Base-by-base conservation (phyloP, 768 basidiomycete species). In the Tricholoma terreum region DNA sequence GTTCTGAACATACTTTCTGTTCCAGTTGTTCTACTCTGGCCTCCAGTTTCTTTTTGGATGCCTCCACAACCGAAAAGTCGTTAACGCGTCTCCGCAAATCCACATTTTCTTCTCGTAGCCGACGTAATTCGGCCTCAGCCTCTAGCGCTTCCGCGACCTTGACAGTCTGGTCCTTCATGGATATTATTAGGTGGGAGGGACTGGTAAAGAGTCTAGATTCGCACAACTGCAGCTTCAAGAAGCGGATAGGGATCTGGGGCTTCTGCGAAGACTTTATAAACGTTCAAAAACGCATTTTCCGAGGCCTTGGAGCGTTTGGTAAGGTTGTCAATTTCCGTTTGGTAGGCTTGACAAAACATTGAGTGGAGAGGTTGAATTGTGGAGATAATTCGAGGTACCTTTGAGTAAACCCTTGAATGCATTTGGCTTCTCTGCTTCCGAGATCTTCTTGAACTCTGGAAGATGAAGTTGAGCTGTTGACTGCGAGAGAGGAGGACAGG, bases 191-290 rank as follows among this genome's bases (percentile, higher is more conserved):
- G 19, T 40, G 9, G 42, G 42, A 19, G 9, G 10, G 2, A 7
- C 43, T 24, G 19, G 27, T 4, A 27, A 8, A 35, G 6, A 48
- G 21, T 22, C 3, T 17, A 24, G 6, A 17, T 6, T 24, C 63
- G 69, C 68, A 93, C 92, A 30, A 98, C 91, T 10, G 94, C 95
- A 11, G 87, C 92, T 67, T 99, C 96, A 12, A 99, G 84, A 6
- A 98, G 79, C 8, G 97, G 97, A 69, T 96, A 97, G 14, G 97
- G 97, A 70, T 99, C 97, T 0, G 96, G 97, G 2, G 92, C 96
- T 67, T 99, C 97, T 0, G 96, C 94, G 7, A 99, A 74, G 19
- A 96, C 84, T 69, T 98, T 98, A 80, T 98, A 98, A 17, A 95
- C 89, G 64, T 87, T 92, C n/a, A 98, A 78, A 73, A 99, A 98